These are phyloP conservation scores for Lithospermum erythrorhizon DNA, from an alignment of 257 asterid species.

Conservation along the genomic window DNA sequence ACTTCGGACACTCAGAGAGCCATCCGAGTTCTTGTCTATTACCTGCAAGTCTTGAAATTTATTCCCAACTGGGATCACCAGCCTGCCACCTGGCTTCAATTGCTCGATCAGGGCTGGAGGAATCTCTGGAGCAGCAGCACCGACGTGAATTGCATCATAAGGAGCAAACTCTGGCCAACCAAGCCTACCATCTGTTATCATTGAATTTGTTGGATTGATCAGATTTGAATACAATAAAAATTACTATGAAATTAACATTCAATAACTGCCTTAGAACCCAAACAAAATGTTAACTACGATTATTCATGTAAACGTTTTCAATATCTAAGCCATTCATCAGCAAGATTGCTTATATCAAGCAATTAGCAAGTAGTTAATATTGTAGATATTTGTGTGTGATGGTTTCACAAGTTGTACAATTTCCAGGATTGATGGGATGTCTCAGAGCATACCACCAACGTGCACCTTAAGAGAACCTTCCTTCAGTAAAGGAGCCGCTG, in stretches of 20 bases:
- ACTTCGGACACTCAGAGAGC: slow-evolving; percentile 38
- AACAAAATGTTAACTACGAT: neutral
- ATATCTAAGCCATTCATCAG: no score
- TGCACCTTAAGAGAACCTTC: slow-evolving; percentile 66
- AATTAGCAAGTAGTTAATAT: no score
- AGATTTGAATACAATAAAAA: neutral
- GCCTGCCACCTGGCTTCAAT: slow-evolving; percentile 89
- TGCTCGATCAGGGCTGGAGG: slow-evolving; percentile 74
- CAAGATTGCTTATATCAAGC: no score
- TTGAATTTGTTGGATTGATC: neutral
- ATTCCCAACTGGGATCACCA: slow-evolving; percentile 91
- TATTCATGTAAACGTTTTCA: neutral
- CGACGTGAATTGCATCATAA: slow-evolving; percentile 89
- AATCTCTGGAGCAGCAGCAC: slow-evolving; percentile 89
- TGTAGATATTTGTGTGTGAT: no score
- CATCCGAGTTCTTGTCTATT: slow-evolving; percentile 69
- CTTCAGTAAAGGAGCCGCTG: slow-evolving; percentile 63
- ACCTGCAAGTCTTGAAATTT: slow-evolving; percentile 71
- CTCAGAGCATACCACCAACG: slow-evolving; percentile 52
- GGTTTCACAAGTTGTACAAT: neutral
- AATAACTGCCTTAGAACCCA: neutral
- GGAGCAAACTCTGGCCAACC: slow-evolving; percentile 96
- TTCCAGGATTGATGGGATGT: neutral
- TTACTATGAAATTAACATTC: neutral
- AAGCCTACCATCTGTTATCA: slow-evolving; percentile 63